Evolutionary conservation across 2,329 filamentous ascomycete species (phyloP), one percentile per base, ranked within the genome.

Genomic region (Zalaria obscura): DNA sequence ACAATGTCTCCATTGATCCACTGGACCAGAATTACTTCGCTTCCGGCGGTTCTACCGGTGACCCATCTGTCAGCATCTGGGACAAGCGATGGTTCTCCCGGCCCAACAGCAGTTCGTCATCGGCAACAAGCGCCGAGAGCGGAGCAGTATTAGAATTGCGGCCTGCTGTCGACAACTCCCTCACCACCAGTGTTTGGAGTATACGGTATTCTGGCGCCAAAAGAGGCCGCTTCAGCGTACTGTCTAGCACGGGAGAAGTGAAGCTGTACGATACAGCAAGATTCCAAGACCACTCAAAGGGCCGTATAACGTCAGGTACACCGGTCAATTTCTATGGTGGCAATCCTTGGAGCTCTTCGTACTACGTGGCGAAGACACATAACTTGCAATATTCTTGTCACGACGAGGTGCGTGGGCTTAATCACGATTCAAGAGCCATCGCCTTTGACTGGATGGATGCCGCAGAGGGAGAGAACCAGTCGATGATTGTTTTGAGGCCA

Each of bases 1-100:
- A 79, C 53, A 78, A 78, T 47, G 62, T 91, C 41, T 75, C 83
- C 10, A 83, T 91, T 45, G 83, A 91, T 62, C 83, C 83, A 45
- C 68, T 77, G 25, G 82, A 93, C 51, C 76, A 80, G 48, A 87
- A 91, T 51, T 89, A 87, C 59, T 89, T 91, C 62, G 78, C 84
- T 1, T 88, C 84, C 1, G 85, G 83, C 9, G 68, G 67, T 1
- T 80, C 80, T 3, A 65, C 84, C 8, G 82, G 84, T 44, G 78
- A 84, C 39, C 80, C 83, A 0, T 76, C 77, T 5, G 70, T 89
- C 40, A 78, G 81, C 57, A 70, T 89, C 28, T 89, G 83, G 83
- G 83, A 89, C 55, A 75, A 80, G 26, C 77, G 83, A 4, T 69
- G 64, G 52, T 58, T 61, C 3, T 41, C 50, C 7, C 45, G 47